Evolutionary conservation across 2,329 filamentous ascomycete genomes (phyloP).

Genomic region (Hymenoscyphus albidus): DNA sequence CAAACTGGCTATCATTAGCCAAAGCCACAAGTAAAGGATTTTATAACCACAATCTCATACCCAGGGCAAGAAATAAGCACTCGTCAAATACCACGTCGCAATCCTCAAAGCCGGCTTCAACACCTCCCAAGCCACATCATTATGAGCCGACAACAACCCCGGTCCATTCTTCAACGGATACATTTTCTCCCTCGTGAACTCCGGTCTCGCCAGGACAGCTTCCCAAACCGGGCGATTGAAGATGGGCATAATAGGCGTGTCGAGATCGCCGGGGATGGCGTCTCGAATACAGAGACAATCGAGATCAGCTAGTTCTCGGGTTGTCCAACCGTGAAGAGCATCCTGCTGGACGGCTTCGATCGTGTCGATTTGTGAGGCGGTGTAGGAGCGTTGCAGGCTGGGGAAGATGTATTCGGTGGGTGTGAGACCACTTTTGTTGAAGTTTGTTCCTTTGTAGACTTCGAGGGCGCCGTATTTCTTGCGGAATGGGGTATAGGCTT

Average conservation of each 20-base stretch:
- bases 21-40: not conserved
- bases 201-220: not conserved
- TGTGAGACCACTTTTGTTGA: not conserved
- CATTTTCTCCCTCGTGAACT: not conserved
- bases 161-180: not conserved
- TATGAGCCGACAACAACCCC: not conserved
- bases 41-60: not conserved
- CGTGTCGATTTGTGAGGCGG: not conserved
- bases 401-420: not conserved
- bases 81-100: not conserved
- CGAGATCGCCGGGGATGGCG: not conserved
- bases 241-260: not conserved
- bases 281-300: constrained; percentile 1
- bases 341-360: not conserved
- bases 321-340: not conserved
- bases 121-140: not conserved
- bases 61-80: not conserved
- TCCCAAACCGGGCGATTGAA: not conserved
- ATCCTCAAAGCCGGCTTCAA: not conserved
- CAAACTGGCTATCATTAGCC: not conserved
- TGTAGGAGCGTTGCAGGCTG: not conserved
- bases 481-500: not conserved
- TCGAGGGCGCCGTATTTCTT: not conserved
- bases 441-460: not conserved
- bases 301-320: not conserved